A percentile compares a stretch with the other conserved stretches of the same genome.
Evolutionary conservation across 176 grass and related monocot species (phyloP).

Genomic region (Carex cristatella): DNA sequence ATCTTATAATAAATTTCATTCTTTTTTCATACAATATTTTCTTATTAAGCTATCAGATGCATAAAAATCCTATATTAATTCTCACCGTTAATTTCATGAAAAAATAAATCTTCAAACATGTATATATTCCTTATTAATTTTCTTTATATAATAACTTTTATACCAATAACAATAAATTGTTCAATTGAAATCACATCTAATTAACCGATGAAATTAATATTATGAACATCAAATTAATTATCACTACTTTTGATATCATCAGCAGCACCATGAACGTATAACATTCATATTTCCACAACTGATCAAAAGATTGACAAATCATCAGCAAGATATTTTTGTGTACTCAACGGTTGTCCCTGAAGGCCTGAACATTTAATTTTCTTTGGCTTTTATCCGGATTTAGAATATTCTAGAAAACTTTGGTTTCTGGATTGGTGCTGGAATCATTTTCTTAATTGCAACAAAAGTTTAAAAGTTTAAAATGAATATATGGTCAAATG

Average conservation of each 20-base stretch:
- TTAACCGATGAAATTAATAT: not conserved
- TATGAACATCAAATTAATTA: not conserved
- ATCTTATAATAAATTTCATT: not conserved
- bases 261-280: not conserved
- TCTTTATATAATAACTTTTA: no score
- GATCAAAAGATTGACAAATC: not conserved
- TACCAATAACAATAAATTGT: not conserved
- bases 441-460: constrained; percentile 4
- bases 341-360: not conserved
- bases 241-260: not conserved
- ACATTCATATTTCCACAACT: not conserved
- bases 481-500: not conserved
- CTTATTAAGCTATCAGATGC: not conserved
- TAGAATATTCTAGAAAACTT: not conserved
- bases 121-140: not conserved
- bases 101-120: not conserved
- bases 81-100: not conserved
- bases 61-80: no score
- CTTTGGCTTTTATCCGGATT: not conserved
- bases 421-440: not conserved
- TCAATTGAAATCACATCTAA: not conserved
- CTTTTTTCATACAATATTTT: not conserved
- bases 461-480: not conserved
- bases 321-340: not conserved
- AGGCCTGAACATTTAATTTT: not conserved